These are phyloP conservation scores for Chondrostereum purpureum DNA, from an alignment of 1,284 basidiomycete species.

Conservation along the genomic window DNA sequence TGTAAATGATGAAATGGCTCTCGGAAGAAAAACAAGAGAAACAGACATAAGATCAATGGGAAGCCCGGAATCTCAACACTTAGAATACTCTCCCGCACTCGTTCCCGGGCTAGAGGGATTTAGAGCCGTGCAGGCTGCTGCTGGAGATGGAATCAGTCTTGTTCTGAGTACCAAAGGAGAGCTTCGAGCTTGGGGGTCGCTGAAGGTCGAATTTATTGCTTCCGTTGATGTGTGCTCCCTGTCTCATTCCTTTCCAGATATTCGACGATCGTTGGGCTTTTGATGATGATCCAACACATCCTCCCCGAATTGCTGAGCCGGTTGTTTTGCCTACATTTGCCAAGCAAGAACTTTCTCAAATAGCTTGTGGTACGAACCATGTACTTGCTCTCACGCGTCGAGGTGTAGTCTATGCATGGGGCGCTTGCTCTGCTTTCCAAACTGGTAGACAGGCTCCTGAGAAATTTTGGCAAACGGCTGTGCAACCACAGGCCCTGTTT, in stretches of 20 bases:
- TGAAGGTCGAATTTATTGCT: slow-evolving; percentile 1
- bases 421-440: not conserved
- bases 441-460: not conserved
- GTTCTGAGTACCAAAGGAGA: not conserved
- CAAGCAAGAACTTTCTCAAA: not conserved
- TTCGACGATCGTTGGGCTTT: not conserved
- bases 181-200: slow-evolving; percentile 2
- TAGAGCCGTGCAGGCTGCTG: slow-evolving; percentile 1
- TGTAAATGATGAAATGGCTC: slow-evolving; percentile 1
- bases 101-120: not conserved
- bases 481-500: not conserved
- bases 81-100: not conserved
- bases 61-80: not conserved
- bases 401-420: slow-evolving; percentile 3
- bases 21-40: not conserved
- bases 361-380: slow-evolving; percentile 5
- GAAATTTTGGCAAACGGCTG: not conserved
- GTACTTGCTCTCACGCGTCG: not conserved
- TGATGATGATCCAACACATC: not conserved
- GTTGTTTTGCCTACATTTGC: not conserved
- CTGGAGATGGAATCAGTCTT: slow-evolving; percentile 1
- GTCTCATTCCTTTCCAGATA: not conserved
- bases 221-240: not conserved
- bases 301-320: not conserved
- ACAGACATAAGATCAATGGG: too few species aligned